phyloP scores from a whole-genome alignment of 225 moss, liverwort and hornwort genomes.

The Marchantia polymorpha region DNA sequence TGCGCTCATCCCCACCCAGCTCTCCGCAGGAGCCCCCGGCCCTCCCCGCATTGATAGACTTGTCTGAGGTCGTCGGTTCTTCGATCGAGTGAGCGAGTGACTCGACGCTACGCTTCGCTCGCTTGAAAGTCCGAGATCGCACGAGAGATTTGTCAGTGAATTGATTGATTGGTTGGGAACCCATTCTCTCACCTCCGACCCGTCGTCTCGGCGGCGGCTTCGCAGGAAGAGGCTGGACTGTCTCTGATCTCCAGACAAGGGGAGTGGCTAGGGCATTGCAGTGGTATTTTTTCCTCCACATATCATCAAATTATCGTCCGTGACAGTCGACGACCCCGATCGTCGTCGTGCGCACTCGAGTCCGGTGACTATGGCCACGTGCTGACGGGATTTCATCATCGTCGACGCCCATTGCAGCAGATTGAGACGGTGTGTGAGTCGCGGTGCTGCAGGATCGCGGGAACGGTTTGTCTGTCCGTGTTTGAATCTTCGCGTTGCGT shows the following conservation, averaged over 20 bases:
- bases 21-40: conserved; percentile 1
- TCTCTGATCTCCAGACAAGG: conserved; percentile 15
- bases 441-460: no score
- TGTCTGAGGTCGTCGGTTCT: neutral
- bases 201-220: no score
- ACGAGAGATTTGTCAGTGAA: conserved; percentile 4
- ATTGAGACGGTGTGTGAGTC: neutral
- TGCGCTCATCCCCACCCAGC: conserved; percentile 11
- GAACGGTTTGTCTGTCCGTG: neutral
- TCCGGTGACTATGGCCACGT: neutral
- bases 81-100: neutral
- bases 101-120: neutral
- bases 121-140: neutral
- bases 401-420: conserved; percentile 1
- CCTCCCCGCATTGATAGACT: conserved; percentile 13
- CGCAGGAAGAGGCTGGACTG: conserved; percentile 3
- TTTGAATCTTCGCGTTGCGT: no score
- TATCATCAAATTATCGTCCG: neutral
- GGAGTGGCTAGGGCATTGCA: conserved; percentile 10
- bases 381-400: neutral
- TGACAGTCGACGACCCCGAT: no score
- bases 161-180: conserved; percentile 8
- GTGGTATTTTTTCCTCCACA: neutral
- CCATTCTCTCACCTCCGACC: neutral
- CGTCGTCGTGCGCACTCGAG: neutral